Evolutionary conservation across 192 early-diverging fungal species (phyloP).

Genomic region (Fimicolochytrium jonesii): DNA sequence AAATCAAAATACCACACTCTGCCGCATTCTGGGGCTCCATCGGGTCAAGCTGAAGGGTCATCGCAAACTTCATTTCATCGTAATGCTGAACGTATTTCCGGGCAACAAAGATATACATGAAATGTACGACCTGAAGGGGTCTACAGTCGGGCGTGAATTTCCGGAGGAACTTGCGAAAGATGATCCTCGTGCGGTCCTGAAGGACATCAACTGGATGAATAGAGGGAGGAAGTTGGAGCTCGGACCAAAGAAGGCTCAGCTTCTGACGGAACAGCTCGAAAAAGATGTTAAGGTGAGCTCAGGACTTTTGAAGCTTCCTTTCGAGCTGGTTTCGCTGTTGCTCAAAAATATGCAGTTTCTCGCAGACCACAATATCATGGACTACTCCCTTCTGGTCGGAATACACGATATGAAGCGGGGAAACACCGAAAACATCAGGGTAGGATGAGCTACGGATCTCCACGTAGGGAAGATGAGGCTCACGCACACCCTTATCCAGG

Average conservation of each 20-base stretch:
- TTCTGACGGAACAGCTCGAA: conserved; percentile 80
- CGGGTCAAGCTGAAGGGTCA: conserved; percentile 90
- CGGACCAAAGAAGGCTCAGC: conserved; percentile 72
- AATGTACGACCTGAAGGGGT: conserved; percentile 93
- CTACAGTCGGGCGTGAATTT: conserved; percentile 76
- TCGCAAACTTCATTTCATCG: conserved; percentile 94
- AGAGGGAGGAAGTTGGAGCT: conserved; percentile 70
- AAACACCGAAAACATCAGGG: conserved; percentile 81
- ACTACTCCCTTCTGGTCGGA: conserved; percentile 93
- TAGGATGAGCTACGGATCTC: too few relatives aligned
- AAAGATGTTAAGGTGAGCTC: conserved; percentile 77
- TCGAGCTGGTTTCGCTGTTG: too few relatives aligned
- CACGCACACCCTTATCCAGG: too few relatives aligned
- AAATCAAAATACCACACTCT: conserved; percentile 88
- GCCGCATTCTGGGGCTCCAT: conserved; percentile 92
- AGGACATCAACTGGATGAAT: conserved; percentile 95
- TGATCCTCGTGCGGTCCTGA: conserved; percentile 83
- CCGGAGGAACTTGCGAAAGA: conserved; percentile 66
- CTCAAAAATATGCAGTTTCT: conserved; percentile 58
- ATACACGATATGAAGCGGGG: conserved; percentile 80
- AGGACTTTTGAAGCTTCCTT: too few relatives aligned
- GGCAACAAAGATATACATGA: conserved; percentile 94
- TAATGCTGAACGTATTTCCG: conserved; percentile 98
- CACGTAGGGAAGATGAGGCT: too few relatives aligned
- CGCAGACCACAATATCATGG: conserved; percentile 83